Evolutionary conservation across 73 alveolate genomes (phyloP), one percentile per base, ranked within the genome.

Genomic region (Tetrahymena elliotti): DNA sequence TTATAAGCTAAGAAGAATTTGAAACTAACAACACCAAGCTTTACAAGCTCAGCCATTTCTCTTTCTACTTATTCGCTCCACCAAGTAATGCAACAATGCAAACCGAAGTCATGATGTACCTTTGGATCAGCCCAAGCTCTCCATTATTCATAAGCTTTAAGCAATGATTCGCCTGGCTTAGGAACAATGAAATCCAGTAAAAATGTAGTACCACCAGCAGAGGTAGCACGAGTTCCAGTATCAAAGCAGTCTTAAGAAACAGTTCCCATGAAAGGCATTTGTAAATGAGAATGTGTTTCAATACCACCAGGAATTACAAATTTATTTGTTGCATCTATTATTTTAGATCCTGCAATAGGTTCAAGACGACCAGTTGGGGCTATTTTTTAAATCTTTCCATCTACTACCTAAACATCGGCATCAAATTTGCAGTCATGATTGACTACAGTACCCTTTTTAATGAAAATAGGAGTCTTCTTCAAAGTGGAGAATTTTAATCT

Each of bases 161-260:
- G 95, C 37, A 97, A 82, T 92, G 97, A 98, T 93, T 97, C 97
- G 53, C 93, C 94, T 84, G 95, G 88, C n/a, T 68, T 94, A 12
- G 99, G 97, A 36, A 97, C 96, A 83, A 97, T 97, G 82, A 97
- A 53, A 94, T 97, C 99, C 34, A 97, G 38, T 40, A 97, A 95
- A 31, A 97, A 93, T 8, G 99, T 97, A 24, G 99, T 97, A n/a
- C 99, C 99, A 22, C 99, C 99, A 35, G 98, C 98, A 4, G 96
- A 96, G 15, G 99, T 98, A 0, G 99, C 98, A 82, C 94, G 93
- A 24, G 98, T 93, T 1, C 99, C 99, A 16, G 96, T 96, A 35
- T 94, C 97, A 93, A 97, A 96, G 93, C 96, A 96, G 94, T 97
- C 99, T 84, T 95, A 94, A 68, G 98, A 96, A 35, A 96, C 97